A percentile compares a stretch with the other conserved stretches of the same genome.
These are phyloP conservation scores for Boletus pseudo-olivaceus DNA, from an alignment of 768 basidiomycete species.

Conservation along the genomic window DNA sequence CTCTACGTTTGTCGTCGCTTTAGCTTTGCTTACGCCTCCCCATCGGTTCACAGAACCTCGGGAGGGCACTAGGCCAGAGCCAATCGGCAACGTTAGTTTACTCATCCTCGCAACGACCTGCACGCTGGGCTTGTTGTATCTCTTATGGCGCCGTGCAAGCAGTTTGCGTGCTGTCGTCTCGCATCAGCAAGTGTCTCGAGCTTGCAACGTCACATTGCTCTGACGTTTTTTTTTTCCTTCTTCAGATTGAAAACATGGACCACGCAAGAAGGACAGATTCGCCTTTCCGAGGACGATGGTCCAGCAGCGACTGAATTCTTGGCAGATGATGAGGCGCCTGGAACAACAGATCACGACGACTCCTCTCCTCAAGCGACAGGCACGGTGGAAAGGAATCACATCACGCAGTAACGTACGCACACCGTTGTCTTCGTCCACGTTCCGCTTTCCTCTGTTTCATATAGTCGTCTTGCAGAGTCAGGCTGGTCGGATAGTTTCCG, in stretches of 20 bases:
- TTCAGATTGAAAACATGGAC: constrained; percentile 57
- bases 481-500: neutral
- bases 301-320: constrained; percentile 68
- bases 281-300: constrained; percentile 68
- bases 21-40: neutral
- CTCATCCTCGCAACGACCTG: constrained; percentile 58
- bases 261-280: constrained; percentile 52
- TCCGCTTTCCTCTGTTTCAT: neutral
- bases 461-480: neutral
- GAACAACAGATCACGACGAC: constrained; percentile 32
- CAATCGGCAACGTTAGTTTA: constrained; percentile 53
- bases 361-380: constrained; percentile 18
- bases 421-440: neutral
- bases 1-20: neutral
- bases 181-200: constrained; percentile 46
- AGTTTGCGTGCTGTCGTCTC: constrained; percentile 55
- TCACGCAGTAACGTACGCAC: constrained; percentile 1
- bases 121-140: constrained; percentile 52
- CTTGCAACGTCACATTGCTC: neutral
- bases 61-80: constrained; percentile 57
- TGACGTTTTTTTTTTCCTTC: neutral
- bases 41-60: constrained; percentile 48
- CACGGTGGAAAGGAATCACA: neutral
- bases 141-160: constrained; percentile 62
- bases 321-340: constrained; percentile 49